Percentiles rank a stretch among this genome's conserved stretches.
Conservation (phyloP, 768 basidiomycete species). For the Lepiota venenata region DNA sequence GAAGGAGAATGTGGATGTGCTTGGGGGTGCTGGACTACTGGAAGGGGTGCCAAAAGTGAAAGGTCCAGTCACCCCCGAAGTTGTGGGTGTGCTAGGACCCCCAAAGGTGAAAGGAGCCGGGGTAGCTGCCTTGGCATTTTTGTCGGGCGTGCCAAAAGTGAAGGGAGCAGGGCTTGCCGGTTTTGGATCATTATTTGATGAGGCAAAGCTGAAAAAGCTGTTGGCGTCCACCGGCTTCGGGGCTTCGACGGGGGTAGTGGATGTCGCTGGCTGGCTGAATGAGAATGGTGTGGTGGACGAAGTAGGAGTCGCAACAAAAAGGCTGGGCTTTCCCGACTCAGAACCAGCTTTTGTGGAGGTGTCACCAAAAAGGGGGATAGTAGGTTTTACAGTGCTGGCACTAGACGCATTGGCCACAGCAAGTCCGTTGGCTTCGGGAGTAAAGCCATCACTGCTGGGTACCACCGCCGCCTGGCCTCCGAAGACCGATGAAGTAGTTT, state of each 20-base stretch:
- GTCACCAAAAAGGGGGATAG: not conserved
- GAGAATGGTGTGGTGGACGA: conserved; percentile 29
- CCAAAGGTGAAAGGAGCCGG: conserved; percentile 44
- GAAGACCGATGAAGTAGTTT: conserved; percentile 18
- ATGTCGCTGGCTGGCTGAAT: conserved; percentile 23
- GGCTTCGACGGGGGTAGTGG: conserved; percentile 12
- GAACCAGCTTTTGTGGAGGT: conserved; percentile 12
- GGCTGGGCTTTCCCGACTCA: conserved; percentile 13
- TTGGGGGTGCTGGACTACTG: conserved; percentile 18
- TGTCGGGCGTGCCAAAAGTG: conserved; percentile 20
- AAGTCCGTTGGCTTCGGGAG: not conserved
- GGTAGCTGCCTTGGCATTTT: conserved; percentile 13
- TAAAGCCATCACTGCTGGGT: not conserved
- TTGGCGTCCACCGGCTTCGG: conserved; percentile 13
- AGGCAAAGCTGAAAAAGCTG: conserved; percentile 1
- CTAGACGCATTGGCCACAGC: too few species aligned
- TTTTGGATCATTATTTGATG: conserved; percentile 4
- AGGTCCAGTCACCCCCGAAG: conserved; percentile 22
- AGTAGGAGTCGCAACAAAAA: conserved; percentile 20
- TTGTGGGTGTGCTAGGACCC: conserved; percentile 30
- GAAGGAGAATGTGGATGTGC: conserved; percentile 46
- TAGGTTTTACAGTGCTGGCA: not conserved
- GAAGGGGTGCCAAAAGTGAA: conserved; percentile 43
- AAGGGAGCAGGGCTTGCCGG: conserved; percentile 18
- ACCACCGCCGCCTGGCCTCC: not conserved